Conservation (phyloP, 2,329 filamentous ascomycete species). For the Ceratocystis lukuohia region DNA sequence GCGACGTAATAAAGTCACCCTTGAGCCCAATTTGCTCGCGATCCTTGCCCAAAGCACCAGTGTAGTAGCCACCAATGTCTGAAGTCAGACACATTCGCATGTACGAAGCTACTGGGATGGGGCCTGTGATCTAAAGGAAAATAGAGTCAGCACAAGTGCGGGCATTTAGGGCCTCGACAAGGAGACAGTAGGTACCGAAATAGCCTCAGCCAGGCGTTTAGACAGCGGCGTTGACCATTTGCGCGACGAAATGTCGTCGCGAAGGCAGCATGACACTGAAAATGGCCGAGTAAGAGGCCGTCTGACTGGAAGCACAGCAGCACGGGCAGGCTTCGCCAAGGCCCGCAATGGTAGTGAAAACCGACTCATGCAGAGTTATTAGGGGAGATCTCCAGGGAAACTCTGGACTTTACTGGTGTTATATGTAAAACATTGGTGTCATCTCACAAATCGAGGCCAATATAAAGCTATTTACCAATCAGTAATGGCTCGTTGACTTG, state of each 20-base stretch:
- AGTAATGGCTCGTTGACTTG: background rate
- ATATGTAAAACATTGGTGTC: background rate
- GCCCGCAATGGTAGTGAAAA: background rate
- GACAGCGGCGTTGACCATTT: conserved; percentile 88
- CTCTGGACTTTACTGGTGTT: background rate
- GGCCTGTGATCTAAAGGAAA: conserved; percentile 54
- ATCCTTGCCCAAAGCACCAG: conserved; percentile 50
- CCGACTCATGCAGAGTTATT: background rate
- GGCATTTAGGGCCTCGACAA: background rate
- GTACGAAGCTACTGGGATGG: conserved; percentile 80
- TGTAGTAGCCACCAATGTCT: conserved; percentile 88
- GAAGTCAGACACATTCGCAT: conserved; percentile 98
- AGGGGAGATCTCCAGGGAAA: background rate
- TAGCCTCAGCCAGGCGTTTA: conserved; percentile 73
- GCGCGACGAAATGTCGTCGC: conserved; percentile 12
- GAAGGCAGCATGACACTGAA: background rate
- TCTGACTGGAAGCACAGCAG: background rate
- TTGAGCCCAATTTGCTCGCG: conserved; percentile 83
- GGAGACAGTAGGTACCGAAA: conserved; percentile 45
- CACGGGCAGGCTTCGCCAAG: background rate
- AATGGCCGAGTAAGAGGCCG: background rate
- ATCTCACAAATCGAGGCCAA: background rate
- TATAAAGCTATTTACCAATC: background rate
- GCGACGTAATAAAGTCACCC: conserved; percentile 93
- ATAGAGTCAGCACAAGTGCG: background rate